These are phyloP conservation scores for Jackrogersella multiformis DNA, from an alignment of 495 filamentous ascomycete genomes.

Conservation along the genomic window DNA sequence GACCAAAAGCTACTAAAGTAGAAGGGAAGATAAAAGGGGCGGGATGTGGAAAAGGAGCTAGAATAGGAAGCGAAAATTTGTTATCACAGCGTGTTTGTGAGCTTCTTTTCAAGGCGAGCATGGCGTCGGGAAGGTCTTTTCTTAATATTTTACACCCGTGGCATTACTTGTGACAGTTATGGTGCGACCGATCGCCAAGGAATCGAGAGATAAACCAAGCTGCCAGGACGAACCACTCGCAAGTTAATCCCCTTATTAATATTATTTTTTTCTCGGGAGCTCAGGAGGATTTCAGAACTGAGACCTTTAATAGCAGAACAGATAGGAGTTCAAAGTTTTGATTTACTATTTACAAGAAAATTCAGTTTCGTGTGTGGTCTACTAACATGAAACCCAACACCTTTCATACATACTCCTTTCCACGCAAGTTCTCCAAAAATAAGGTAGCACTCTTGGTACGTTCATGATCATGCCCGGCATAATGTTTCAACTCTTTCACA, in stretches of 20 bases:
- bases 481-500: constrained; percentile 38
- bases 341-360: not conserved
- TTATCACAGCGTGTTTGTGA: not conserved
- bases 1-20: too few relatives aligned
- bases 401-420: not conserved
- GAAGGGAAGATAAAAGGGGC: not conserved
- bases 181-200: constrained; percentile 9
- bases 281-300: not conserved
- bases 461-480: constrained; percentile 40
- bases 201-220: not conserved
- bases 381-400: not conserved
- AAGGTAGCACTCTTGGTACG: constrained; percentile 21
- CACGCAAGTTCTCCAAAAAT: constrained; percentile 26
- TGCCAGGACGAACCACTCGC: not conserved
- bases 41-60: not conserved
- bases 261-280: not conserved
- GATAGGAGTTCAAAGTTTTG: not conserved
- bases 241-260: not conserved
- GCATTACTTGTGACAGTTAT: not conserved
- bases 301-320: not conserved
- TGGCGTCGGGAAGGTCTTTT: not conserved
- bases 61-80: not conserved
- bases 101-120: not conserved
- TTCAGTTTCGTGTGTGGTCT: not conserved
- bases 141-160: not conserved